Evolutionary conservation across 139 green algal genomes (phyloP).

Genomic region (Chlamydomonas asymmetrica): DNA sequence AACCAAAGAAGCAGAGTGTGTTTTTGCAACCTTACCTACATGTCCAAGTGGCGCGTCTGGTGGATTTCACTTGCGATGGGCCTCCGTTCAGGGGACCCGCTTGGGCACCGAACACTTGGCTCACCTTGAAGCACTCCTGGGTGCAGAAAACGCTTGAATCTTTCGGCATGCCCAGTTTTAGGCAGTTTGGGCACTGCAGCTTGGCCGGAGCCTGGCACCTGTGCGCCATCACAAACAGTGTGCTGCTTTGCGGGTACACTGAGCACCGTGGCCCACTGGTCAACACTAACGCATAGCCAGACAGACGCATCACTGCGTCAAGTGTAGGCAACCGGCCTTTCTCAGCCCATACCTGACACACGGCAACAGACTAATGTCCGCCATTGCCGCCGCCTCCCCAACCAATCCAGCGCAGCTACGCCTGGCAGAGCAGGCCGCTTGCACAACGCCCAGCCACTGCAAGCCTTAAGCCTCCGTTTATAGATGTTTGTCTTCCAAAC

Average conservation of each 20-base stretch:
- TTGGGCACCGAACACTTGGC: too few relatives aligned
- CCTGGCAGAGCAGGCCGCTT: too few relatives aligned
- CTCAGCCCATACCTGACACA: neutral
- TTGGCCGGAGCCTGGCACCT: conserved; percentile 81
- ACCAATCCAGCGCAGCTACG: too few relatives aligned
- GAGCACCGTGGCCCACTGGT: neutral
- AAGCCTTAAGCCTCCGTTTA: too few relatives aligned
- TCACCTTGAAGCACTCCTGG: conserved; percentile 96
- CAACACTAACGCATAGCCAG: neutral
- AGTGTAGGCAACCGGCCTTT: neutral
- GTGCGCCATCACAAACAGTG: neutral
- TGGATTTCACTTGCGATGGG: too few relatives aligned
- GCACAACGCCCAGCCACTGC: too few relatives aligned
- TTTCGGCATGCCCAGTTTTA: conserved; percentile 77
- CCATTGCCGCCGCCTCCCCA: too few relatives aligned
- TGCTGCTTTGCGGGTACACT: neutral
- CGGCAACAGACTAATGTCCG: neutral
- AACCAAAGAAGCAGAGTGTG: neutral
- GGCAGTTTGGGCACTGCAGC: conserved; percentile 92
- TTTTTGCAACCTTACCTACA: too few relatives aligned
- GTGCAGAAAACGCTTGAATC: conserved; percentile 82
- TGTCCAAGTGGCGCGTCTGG: too few relatives aligned
- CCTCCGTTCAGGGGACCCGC: too few relatives aligned
- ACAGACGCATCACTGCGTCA: neutral
- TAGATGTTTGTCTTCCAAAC: too few relatives aligned